These are phyloP conservation scores for Phytopythium oedochilum DNA, from an alignment of 352 stramenopile genomes.

Conservation along the genomic window DNA sequence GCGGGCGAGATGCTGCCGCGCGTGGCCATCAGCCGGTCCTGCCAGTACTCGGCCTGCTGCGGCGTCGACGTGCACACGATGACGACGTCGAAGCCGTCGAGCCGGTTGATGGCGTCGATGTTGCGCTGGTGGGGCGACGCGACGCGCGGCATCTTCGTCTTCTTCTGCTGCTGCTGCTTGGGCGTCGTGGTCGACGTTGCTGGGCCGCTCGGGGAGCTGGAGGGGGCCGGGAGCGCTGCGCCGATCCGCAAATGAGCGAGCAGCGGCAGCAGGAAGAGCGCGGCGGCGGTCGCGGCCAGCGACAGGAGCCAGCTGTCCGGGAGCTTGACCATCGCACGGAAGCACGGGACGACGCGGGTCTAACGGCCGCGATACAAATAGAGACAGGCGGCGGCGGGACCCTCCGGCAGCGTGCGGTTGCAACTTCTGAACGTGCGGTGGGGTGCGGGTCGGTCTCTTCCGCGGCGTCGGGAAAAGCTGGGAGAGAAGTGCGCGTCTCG, in stretches of 20 bases:
- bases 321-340: conserved; percentile 28
- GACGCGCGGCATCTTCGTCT: conserved; percentile 26
- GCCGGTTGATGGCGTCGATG: conserved; percentile 82
- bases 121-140: conserved; percentile 57
- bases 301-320: conserved; percentile 20
- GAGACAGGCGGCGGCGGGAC: no score
- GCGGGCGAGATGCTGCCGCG: conserved; percentile 73
- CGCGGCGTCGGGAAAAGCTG: background rate
- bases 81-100: conserved; percentile 94
- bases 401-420: no score
- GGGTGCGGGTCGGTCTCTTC: background rate
- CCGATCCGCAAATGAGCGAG: conserved; percentile 25
- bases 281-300: conserved; percentile 23
- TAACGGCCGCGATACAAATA: background rate
- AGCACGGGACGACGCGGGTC: background rate
- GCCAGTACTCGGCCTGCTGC: conserved; percentile 96
- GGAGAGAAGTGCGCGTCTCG: conserved; percentile 1
- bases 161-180: no score
- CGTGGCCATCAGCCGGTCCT: conserved; percentile 90
- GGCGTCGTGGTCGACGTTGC: background rate
- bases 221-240: background rate
- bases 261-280: conserved; percentile 15
- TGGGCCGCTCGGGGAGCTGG: conserved; percentile 10
- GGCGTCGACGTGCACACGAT: conserved; percentile 97
- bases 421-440: background rate